A percentile compares a stretch with the other conserved stretches of the same genome.
phyloP scores from a whole-genome alignment of 257 asterid species.

The Mentha longifolia region DNA sequence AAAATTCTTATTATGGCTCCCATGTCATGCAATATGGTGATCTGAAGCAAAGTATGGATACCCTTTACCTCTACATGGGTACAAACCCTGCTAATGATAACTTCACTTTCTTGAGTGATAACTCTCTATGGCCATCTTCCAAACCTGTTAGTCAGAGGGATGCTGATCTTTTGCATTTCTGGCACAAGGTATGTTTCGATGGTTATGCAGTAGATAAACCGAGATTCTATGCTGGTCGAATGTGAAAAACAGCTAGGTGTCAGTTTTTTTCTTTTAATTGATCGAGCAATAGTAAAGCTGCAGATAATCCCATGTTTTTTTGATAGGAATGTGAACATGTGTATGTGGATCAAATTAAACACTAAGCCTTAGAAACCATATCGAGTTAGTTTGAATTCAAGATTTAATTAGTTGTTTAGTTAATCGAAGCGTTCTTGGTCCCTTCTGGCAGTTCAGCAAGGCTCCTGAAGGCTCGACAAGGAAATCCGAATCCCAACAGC shows the following conservation, averaged over 20 bases:
- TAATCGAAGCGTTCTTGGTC: conserved; percentile 12
- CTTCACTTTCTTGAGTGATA: conserved; percentile 57
- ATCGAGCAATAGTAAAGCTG: neutral
- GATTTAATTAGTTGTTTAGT: neutral
- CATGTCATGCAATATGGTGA: conserved; percentile 99
- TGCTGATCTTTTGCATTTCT: conserved; percentile 96
- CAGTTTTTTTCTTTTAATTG: neutral
- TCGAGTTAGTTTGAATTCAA: neutral
- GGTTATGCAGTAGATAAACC: neutral
- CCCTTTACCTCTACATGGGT: conserved; percentile 75
- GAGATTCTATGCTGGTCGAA: neutral
- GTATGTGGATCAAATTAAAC: neutral
- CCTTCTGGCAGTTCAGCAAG: conserved; percentile 50
- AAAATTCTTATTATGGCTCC: conserved; percentile 70
- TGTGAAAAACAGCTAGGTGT: neutral
- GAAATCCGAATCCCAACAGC: conserved; percentile 81
- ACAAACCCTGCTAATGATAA: conserved; percentile 91
- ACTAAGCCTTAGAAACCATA: neutral
- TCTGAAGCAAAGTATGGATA: conserved; percentile 56
- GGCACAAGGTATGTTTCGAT: conserved; percentile 75
- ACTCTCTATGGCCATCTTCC: conserved; percentile 53
- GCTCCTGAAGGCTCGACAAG: conserved; percentile 84
- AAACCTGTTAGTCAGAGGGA: conserved; percentile 88
- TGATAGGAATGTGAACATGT: too few species aligned
- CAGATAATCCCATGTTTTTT: neutral